A percentile compares a stretch with the other conserved stretches of the same genome.
These are phyloP conservation scores for Magnaporthales sp. DNA, from an alignment of 2,329 filamentous ascomycete species.

Conservation along the genomic window DNA sequence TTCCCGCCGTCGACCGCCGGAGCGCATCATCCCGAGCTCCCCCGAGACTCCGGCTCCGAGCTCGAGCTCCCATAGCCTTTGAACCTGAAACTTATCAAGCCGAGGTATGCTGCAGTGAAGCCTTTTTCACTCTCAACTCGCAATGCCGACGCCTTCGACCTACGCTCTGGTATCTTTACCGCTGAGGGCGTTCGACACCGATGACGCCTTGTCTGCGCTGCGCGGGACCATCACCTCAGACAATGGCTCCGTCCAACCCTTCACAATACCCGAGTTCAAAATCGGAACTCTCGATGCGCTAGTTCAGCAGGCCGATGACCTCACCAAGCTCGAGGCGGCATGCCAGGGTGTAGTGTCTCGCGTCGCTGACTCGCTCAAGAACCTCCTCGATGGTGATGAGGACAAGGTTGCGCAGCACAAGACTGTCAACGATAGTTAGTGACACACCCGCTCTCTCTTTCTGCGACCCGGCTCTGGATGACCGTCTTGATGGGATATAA, in stretches of 20 bases:
- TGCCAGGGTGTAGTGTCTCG: conserved; percentile 81
- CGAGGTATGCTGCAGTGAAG: conserved; percentile 12
- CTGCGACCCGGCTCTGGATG: not conserved
- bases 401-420: conserved; percentile 79
- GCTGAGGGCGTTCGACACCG: conserved; percentile 74
- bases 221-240: conserved; percentile 64
- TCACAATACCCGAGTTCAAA: conserved; percentile 89
- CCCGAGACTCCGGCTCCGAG: not conserved
- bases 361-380: conserved; percentile 76
- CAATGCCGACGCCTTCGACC: conserved; percentile 42
- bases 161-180: conserved; percentile 90
- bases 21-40: not conserved
- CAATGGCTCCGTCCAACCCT: conserved; percentile 66
- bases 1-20: not conserved
- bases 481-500: not conserved
- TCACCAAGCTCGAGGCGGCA: conserved; percentile 74
- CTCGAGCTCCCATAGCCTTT: not conserved
- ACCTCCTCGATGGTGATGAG: conserved; percentile 76
- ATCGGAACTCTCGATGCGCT: conserved; percentile 93
- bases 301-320: conserved; percentile 91
- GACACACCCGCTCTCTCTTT: not conserved
- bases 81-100: not conserved
- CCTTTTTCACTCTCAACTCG: conserved; percentile 5
- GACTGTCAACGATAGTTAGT: conserved; percentile 85
- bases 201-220: conserved; percentile 73